These are phyloP conservation scores for Fusarium sambucinum DNA, from an alignment of 2,329 filamentous ascomycete genomes.

Conservation along the genomic window DNA sequence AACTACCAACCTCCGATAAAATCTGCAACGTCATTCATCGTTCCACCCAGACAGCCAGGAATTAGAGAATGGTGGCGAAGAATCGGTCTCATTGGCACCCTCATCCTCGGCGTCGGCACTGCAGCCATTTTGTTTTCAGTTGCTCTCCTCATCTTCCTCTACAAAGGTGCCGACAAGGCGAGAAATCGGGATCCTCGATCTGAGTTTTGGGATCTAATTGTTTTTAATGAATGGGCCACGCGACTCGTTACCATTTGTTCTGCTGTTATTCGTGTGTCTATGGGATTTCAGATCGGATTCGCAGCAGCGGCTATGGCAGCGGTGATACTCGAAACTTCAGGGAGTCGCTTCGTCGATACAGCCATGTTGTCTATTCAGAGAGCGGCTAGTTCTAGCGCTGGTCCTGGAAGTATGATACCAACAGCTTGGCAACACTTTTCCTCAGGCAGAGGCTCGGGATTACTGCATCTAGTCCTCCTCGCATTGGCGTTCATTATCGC, in stretches of 20 bases:
- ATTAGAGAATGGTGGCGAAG: slow-evolving; percentile 19
- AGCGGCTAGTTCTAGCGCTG: slow-evolving; percentile 13
- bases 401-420: slow-evolving; percentile 10
- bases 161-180: slow-evolving; percentile 8
- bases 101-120: slow-evolving; percentile 8
- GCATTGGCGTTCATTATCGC: not conserved
- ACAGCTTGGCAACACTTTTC: not conserved
- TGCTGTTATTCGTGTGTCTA: slow-evolving; percentile 13
- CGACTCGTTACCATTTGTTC: slow-evolving; percentile 30
- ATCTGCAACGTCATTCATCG: not conserved
- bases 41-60: not conserved
- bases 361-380: slow-evolving; percentile 21
- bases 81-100: not conserved
- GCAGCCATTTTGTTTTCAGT: slow-evolving; percentile 9
- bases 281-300: slow-evolving; percentile 23
- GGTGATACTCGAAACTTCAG: slow-evolving; percentile 23
- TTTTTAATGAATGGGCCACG: slow-evolving; percentile 20
- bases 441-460: not conserved
- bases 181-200: not conserved
- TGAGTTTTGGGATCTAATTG: slow-evolving; percentile 15
- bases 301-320: slow-evolving; percentile 22
- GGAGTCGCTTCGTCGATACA: not conserved
- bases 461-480: slow-evolving; percentile 6
- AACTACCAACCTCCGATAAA: not conserved
- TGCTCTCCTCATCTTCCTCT: slow-evolving; percentile 22